Percentiles rank a stretch among this genome's conserved stretches.
Evolutionary conservation across 1,139 yeast genomes (phyloP).

Genomic region (Trichomonascaceae sp.): DNA sequence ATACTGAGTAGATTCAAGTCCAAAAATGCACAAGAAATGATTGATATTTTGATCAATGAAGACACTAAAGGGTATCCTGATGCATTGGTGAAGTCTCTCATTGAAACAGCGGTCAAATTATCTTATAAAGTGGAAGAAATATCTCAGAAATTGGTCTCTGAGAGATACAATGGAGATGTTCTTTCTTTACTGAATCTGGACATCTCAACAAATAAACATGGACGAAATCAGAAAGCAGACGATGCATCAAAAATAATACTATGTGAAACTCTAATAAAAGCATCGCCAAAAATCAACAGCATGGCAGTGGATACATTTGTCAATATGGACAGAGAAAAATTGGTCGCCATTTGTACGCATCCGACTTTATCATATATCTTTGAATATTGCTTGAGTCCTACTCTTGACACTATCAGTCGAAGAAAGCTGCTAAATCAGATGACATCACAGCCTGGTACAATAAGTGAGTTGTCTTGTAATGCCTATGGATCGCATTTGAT

Average conservation of each 20-base stretch:
- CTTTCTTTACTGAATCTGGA: conserved; percentile 51
- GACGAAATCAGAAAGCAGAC: conserved; percentile 32
- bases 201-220: background rate
- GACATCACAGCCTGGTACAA: conserved; percentile 36
- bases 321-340: conserved; percentile 50
- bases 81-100: conserved; percentile 61
- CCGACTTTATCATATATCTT: conserved; percentile 87
- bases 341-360: conserved; percentile 71
- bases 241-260: conserved; percentile 77
- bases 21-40: conserved; percentile 54
- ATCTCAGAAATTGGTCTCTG: conserved; percentile 51
- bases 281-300: conserved; percentile 53
- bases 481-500: conserved; percentile 90
- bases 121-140: conserved; percentile 63
- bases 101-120: conserved; percentile 60
- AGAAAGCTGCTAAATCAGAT: conserved; percentile 63
- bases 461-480: conserved; percentile 61
- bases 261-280: conserved; percentile 54
- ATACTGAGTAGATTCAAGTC: conserved; percentile 53
- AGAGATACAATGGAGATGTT: conserved; percentile 80
- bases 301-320: conserved; percentile 57
- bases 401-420: conserved; percentile 52
- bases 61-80: conserved; percentile 42
- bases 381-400: conserved; percentile 35
- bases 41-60: conserved; percentile 61